These are phyloP conservation scores for Dothistroma pini DNA, from an alignment of 2,329 filamentous ascomycete species.

Conservation along the genomic window DNA sequence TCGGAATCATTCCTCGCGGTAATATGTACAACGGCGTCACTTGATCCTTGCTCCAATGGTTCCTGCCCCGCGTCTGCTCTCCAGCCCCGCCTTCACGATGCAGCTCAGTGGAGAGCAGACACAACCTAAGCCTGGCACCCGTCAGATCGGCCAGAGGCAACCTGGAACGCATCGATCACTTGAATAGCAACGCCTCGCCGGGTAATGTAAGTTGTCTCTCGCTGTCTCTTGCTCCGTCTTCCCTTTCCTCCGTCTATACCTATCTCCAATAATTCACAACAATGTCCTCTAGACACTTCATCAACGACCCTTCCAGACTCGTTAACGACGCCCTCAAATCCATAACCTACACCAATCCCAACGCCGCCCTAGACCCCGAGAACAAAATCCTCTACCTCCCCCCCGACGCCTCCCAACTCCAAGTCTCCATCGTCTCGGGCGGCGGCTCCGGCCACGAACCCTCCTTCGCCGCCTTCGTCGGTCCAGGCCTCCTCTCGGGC, in stretches of 20 bases:
- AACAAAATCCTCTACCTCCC: slow-evolving; percentile 84
- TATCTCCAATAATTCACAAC: neutral
- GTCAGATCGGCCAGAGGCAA: no score
- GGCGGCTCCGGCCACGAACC: slow-evolving; percentile 91
- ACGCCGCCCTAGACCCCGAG: slow-evolving; percentile 68
- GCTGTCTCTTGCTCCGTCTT: neutral
- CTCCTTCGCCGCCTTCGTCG: slow-evolving; percentile 81
- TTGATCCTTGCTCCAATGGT: neutral
- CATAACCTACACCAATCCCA: slow-evolving; percentile 79
- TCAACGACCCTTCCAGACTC: slow-evolving; percentile 76
- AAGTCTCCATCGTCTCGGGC: slow-evolving; percentile 81
- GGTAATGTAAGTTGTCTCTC: neutral
- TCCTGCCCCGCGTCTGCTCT: neutral
- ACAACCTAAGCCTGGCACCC: neutral
- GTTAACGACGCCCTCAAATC: slow-evolving; percentile 73
- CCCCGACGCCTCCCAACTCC: slow-evolving; percentile 48
- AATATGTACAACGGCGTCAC: neutral
- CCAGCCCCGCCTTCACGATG: neutral
- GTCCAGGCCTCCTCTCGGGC: slow-evolving; percentile 72
- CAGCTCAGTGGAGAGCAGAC: neutral
- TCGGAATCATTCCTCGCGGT: neutral
- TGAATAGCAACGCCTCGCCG: neutral
- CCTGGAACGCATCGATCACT: neutral
- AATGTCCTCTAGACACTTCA: slow-evolving; percentile 68
- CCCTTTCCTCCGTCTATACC: neutral